Base-by-base conservation (phyloP, 352 stramenopile species). In the Blastocystis sp. region DNA sequence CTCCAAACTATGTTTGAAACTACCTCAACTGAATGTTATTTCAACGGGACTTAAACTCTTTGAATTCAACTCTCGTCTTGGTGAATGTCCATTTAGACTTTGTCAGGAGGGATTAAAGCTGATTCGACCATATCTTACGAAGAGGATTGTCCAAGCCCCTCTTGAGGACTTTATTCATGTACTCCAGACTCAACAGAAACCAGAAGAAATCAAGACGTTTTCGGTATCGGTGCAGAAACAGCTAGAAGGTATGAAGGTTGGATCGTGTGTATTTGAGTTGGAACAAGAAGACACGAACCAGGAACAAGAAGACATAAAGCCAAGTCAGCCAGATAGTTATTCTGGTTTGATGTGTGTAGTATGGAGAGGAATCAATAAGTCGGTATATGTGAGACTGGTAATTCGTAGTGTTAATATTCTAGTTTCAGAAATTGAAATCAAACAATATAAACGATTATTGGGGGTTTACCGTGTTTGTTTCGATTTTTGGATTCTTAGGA, bases 21-120 rank as follows among this genome's bases (percentile, higher is more conserved):
- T 29, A 24, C 19, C 16, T n/a, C n/a, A n/a, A 12, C 39, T 54
- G 16, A 58, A 51, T 16, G 21, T 80, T 35, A 5, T 43, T 3
- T 9, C 42, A 63, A 92, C 93, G 24, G 94, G 94, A 3, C 89
- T 96, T 37, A 95, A 95, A 88, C 93, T 95, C 87, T 96, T 97
- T 81, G 93, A 95, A 74, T 95, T 93, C 78, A 93, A 93, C 66
- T 90, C 92, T 29, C 86, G 88, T 1, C 89, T 91, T 16, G 90
- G 91, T 54, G 90, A 89, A 9, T 93, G 92, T 59, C 91, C 92
- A 19, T 96, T 94, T 90, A 93, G 94, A 12, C 88, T 97, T n/a
- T 95, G 92, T 71, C 93, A 97, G 77, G 91, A 93, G 7, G 93
- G 93, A 35, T 75, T 96, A 27, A 88, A 89, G 21, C 90, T 95